These are phyloP conservation scores for Boletus huronensis DNA, from an alignment of 768 basidiomycete genomes.

Conservation along the genomic window DNA sequence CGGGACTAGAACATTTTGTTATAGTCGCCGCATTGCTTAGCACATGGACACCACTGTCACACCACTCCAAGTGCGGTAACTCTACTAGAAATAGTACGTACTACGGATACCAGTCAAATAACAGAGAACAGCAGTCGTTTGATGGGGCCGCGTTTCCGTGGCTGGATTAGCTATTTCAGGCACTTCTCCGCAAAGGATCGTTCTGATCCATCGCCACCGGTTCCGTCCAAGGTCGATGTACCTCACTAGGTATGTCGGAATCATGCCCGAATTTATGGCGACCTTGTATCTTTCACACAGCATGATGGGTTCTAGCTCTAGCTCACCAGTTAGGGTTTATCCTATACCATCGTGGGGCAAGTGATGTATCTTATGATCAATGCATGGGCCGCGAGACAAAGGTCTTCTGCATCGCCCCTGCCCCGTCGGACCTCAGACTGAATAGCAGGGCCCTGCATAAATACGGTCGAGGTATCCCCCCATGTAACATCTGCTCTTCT, in stretches of 20 bases:
- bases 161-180: not conserved
- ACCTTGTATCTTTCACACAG: not conserved
- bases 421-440: not conserved
- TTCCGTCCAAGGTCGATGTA: not conserved
- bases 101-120: not conserved
- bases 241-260: not conserved
- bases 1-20: not conserved
- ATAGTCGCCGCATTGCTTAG: not conserved
- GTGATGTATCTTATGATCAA: not conserved
- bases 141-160: too few relatives aligned
- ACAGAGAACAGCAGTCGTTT: not conserved
- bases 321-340: not conserved
- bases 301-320: not conserved
- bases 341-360: not conserved
- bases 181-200: not conserved
- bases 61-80: too few relatives aligned
- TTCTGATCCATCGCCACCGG: not conserved
- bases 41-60: not conserved
- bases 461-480: not conserved
- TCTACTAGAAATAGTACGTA: not conserved
- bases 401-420: not conserved
- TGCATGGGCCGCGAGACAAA: not conserved
- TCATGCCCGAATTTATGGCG: not conserved
- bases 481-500: not conserved
- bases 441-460: conserved; percentile 2